Evolutionary conservation across 192 early-diverging fungal genomes (phyloP), one percentile per base, ranked within the genome.

Genomic region (Coemansia sp.): DNA sequence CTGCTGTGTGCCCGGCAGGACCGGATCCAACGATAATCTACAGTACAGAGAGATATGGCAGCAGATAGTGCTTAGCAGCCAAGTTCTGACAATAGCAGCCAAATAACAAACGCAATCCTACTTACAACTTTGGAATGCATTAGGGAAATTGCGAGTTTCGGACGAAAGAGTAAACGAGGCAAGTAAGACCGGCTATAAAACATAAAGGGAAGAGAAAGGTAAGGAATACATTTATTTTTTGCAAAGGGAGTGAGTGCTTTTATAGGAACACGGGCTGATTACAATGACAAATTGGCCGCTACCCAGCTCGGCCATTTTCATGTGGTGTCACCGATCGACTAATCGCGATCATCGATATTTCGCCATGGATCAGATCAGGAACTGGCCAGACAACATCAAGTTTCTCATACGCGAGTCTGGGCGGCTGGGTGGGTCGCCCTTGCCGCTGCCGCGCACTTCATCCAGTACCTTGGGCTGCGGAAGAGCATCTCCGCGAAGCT

Each of bases 1-100:
- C 95, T 14, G 97, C 97, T 17, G 95, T 98, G 87, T 99, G 96
- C 38, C 93, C 97, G 55, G 97, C 94, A 62, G 97, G 97, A 8
- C 97, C 97, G 8, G 94, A 95, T 61, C 96, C 96, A 51, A 97
- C 85, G 77, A 97, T 91, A 45, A 88, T 53, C 71, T 73, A 73
- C 57, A 72, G 34, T 2, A 34, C 29, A n/a, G 4, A 10, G 44
- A 61, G 5, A 17, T 11, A n/a, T n/a, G n/a, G 55, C 32, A 21
- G 32, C 57, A 34, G 3, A 3, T 46, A 46, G 19, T 17, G 29
- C 9, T 45, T 38, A 23, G 55, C 7, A 25, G 41, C 36, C 27
- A 12, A n/a, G 44, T 2, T 46, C 44, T 46, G 44, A 3, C 17
- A 15, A 3, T 46, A 46, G 14, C 14, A n/a, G 6, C 5, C 44